These are phyloP conservation scores for Dalbergia cochinchinensis DNA, from an alignment of 306 rosid species.

Conservation along the genomic window DNA sequence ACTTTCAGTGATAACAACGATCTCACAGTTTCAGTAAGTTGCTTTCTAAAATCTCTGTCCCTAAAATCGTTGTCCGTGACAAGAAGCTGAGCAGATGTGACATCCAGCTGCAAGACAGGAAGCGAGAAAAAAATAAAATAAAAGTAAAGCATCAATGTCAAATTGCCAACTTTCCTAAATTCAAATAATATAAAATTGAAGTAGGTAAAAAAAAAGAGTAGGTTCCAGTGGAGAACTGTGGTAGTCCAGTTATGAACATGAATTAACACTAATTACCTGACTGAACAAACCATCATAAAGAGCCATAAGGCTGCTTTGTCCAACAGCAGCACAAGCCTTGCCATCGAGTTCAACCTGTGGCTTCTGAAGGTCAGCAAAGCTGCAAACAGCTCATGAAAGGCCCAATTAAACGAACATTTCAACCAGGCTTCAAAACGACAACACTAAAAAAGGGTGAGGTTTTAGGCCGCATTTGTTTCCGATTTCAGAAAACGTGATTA, in stretches of 20 bases:
- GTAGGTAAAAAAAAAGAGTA: neutral
- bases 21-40: slow-evolving; percentile 80
- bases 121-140: slow-evolving; percentile 36
- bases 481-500: too few species aligned
- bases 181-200: slow-evolving; percentile 26
- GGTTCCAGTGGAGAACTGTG: neutral
- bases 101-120: slow-evolving; percentile 73
- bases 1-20: slow-evolving; percentile 77
- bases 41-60: slow-evolving; percentile 89
- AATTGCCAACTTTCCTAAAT: slow-evolving; percentile 4
- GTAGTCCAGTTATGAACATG: neutral
- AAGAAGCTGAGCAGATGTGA: slow-evolving; percentile 96
- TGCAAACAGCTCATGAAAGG: slow-evolving; percentile 46
- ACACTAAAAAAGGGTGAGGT: neutral
- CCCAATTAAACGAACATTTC: slow-evolving; percentile 28
- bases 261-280: slow-evolving; percentile 71
- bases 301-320: slow-evolving; percentile 95
- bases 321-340: slow-evolving; percentile 99
- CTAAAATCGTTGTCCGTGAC: slow-evolving; percentile 96
- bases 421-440: neutral
- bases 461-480: neutral
- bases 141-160: slow-evolving; percentile 1
- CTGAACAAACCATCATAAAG: slow-evolving; percentile 85
- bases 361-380: slow-evolving; percentile 97
- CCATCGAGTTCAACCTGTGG: slow-evolving; percentile 97